Conservation (phyloP, 1,284 basidiomycete species). For the Clitocybe nebularis region DNA sequence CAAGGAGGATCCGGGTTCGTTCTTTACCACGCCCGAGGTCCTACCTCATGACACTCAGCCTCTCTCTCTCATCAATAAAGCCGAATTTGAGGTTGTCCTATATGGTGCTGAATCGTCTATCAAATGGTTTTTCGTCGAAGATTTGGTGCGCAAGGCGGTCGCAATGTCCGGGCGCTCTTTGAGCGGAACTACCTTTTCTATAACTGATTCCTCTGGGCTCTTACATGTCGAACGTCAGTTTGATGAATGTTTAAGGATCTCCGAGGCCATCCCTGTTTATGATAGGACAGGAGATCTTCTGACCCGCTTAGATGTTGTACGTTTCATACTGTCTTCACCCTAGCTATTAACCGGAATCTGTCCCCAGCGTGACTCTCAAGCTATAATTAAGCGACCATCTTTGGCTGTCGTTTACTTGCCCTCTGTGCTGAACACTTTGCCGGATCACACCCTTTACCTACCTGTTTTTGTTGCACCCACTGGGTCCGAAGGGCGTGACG, state of each 20-base stretch:
- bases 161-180: slow-evolving; percentile 27
- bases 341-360: slow-evolving; percentile 39
- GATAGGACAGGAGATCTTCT: slow-evolving; percentile 46
- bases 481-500: slow-evolving; percentile 23
- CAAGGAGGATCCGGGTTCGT: slow-evolving; percentile 33
- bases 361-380: slow-evolving; percentile 38
- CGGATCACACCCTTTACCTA: slow-evolving; percentile 55
- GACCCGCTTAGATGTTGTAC: slow-evolving; percentile 34
- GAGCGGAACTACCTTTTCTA: slow-evolving; percentile 20
- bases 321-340: slow-evolving; percentile 30
- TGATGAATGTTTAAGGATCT: slow-evolving; percentile 26
- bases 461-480: slow-evolving; percentile 45
- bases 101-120: slow-evolving; percentile 54
- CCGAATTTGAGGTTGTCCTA: slow-evolving; percentile 54
- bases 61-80: slow-evolving; percentile 14
- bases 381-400: slow-evolving; percentile 41
- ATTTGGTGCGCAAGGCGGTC: slow-evolving; percentile 42
- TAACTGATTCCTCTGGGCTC: slow-evolving; percentile 22
- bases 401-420: slow-evolving; percentile 66
- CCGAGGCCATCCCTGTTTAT: slow-evolving; percentile 39
- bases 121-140: slow-evolving; percentile 57
- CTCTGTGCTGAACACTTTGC: slow-evolving; percentile 36
- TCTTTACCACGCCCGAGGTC: slow-evolving; percentile 36
- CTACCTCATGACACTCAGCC: slow-evolving; percentile 24
- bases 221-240: slow-evolving; percentile 25